phyloP scores from a whole-genome alignment of 305 asterid genomes.

The Coffea humblotiana region DNA sequence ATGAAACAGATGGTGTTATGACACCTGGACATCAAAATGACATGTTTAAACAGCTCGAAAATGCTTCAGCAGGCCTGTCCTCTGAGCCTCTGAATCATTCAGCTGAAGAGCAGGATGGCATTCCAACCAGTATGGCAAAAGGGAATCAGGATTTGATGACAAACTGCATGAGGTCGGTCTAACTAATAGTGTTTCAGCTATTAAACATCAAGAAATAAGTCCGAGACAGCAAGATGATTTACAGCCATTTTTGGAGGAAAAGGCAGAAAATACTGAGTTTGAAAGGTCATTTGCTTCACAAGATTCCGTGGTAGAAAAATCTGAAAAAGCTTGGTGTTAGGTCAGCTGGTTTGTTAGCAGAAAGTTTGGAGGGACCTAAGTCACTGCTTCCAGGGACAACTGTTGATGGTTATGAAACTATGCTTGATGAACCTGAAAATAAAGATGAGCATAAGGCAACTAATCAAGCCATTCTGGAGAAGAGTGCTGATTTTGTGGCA shows the following conservation, averaged over 20 bases:
- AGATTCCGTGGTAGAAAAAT: constrained; percentile 19
- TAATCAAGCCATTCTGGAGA: constrained; percentile 26
- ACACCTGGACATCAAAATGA: constrained; percentile 34
- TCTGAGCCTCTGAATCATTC: constrained; percentile 28
- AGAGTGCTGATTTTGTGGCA: constrained; percentile 17
- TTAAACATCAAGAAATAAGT: constrained; percentile 15
- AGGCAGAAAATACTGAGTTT: constrained; percentile 24
- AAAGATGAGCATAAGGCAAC: constrained; percentile 31
- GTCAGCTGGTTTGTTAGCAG: constrained; percentile 27
- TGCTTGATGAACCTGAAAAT: constrained; percentile 33
- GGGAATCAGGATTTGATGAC: constrained; percentile 16
- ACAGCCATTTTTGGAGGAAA: constrained; percentile 27
- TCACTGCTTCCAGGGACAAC: constrained; percentile 27
- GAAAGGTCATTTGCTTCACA: constrained; percentile 16
- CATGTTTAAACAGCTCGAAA: constrained; percentile 27
- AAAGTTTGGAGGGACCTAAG: constrained; percentile 33
- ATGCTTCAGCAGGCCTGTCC: constrained; percentile 20
- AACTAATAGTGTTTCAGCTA: constrained; percentile 11
- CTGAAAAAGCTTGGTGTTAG: constrained; percentile 27
- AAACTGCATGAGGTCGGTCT: constrained; percentile 21
- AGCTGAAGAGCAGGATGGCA: constrained; percentile 36
- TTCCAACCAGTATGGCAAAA: constrained; percentile 14
- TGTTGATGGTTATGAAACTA: constrained; percentile 30
- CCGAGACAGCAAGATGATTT: constrained; percentile 25
- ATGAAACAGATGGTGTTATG: constrained; percentile 21